These are phyloP conservation scores for Aspergillus sp. DNA, from an alignment of 2,329 filamentous ascomycete genomes.

Conservation along the genomic window DNA sequence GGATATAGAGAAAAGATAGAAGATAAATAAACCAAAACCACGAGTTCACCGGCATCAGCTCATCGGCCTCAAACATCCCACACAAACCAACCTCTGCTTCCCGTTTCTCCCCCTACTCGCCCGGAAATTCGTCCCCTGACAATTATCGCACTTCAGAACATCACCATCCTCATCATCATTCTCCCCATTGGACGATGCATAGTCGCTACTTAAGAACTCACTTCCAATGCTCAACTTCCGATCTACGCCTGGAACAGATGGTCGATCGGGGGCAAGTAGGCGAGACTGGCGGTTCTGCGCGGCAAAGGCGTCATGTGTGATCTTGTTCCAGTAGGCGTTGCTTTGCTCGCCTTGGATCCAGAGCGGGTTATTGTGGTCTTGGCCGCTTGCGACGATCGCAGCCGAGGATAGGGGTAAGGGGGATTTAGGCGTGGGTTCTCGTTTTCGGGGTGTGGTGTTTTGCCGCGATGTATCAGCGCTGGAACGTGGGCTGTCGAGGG, in stretches of 20 bases:
- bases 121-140: conserved; percentile 57
- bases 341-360: conserved; percentile 46
- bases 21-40: no score
- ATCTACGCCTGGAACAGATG: conserved; percentile 12
- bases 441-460: conserved; percentile 4
- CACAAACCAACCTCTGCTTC: conserved; percentile 55
- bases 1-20: no score
- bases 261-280: conserved; percentile 9
- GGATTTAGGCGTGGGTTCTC: conserved; percentile 5
- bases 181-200: conserved; percentile 34
- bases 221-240: conserved; percentile 45
- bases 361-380: conserved; percentile 37
- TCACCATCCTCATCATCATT: conserved; percentile 43
- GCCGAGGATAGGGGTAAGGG: conserved; percentile 11
- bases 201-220: conserved; percentile 50
- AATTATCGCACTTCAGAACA: conserved; percentile 52
- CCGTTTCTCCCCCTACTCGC: conserved; percentile 49
- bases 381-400: conserved; percentile 17
- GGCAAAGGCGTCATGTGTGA: conserved; percentile 33
- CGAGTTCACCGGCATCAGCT: no score
- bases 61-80: conserved; percentile 40
- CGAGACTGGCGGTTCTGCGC: conserved; percentile 18
- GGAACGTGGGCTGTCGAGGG: conserved; percentile 15
- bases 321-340: conserved; percentile 49
- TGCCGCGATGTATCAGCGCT: conserved; percentile 8